Evolutionary conservation across 768 basidiomycete species (phyloP).

Genomic region (Podaxis rugospora): DNA sequence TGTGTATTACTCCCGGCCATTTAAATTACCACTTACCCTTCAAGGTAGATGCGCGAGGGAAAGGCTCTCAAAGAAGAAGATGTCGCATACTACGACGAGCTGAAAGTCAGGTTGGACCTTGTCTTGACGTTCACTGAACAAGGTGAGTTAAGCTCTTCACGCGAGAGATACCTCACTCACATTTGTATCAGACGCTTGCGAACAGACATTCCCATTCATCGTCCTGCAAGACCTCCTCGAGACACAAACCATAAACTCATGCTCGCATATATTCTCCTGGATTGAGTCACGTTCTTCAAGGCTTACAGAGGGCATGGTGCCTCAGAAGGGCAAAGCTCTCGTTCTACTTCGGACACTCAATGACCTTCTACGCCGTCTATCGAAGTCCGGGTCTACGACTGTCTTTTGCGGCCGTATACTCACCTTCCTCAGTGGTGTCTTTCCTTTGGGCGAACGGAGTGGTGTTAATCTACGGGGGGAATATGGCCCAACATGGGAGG

Average conservation of each 20-base stretch:
- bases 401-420: constrained; percentile 88
- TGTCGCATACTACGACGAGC: constrained; percentile 54
- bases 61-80: constrained; percentile 49
- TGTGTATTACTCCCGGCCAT: constrained; percentile 29
- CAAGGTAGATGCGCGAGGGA: constrained; percentile 60
- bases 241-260: constrained; percentile 79
- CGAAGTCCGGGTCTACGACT: constrained; percentile 81
- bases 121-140: constrained; percentile 74
- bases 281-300: constrained; percentile 69
- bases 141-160: constrained; percentile 37
- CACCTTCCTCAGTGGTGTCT: constrained; percentile 81
- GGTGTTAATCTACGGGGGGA: constrained; percentile 91
- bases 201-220: constrained; percentile 65
- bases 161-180: not conserved
- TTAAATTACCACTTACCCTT: not conserved
- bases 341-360: constrained; percentile 81
- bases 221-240: constrained; percentile 82
- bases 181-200: constrained; percentile 62
- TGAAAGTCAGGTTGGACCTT: constrained; percentile 65
- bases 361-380: constrained; percentile 80
- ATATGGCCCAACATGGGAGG: constrained; percentile 77
- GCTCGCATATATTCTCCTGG: constrained; percentile 86
- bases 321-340: constrained; percentile 86
- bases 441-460: constrained; percentile 84
- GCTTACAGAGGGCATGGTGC: constrained; percentile 74